Evolutionary conservation across 2,329 filamentous ascomycete genomes (phyloP).

Genomic region (Hirsutella thompsonii): DNA sequence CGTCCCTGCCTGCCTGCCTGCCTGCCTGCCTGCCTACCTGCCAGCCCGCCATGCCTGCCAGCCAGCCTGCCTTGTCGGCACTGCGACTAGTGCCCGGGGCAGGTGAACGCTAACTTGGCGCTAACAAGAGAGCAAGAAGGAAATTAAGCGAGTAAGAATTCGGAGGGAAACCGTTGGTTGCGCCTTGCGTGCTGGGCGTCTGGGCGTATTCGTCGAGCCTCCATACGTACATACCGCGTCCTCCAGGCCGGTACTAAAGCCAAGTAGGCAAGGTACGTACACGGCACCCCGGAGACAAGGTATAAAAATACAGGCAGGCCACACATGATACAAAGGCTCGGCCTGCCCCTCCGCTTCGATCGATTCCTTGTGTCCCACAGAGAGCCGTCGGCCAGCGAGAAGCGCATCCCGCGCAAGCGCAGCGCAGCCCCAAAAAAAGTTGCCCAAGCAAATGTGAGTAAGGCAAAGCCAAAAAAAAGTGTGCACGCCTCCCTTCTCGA

Average conservation of each 20-base stretch:
- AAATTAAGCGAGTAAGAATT: slow-evolving; percentile 22
- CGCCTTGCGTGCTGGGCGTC: slow-evolving; percentile 6
- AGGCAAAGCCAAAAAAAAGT: not conserved
- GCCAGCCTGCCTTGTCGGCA: not conserved
- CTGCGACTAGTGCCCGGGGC: slow-evolving; percentile 1
- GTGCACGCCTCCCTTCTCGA: not conserved
- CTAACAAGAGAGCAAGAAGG: slow-evolving; percentile 20
- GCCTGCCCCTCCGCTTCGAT: slow-evolving; percentile 30
- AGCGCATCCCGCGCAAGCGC: not conserved
- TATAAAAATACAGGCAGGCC: slow-evolving; percentile 31
- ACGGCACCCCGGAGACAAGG: slow-evolving; percentile 3
- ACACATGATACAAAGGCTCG: slow-evolving; percentile 29
- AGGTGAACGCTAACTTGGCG: slow-evolving; percentile 9
- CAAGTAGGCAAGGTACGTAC: not conserved
- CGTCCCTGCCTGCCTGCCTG: too few species aligned
- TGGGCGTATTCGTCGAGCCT: slow-evolving; percentile 11
- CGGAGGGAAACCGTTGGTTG: slow-evolving; percentile 21
- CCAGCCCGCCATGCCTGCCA: too few species aligned
- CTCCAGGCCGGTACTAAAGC: not conserved
- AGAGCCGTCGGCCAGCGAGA: not conserved
- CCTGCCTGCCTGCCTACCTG: too few species aligned
- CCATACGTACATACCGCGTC: not conserved
- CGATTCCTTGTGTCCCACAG: slow-evolving; percentile 14
- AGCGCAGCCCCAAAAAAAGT: not conserved
- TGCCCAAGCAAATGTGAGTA: not conserved